Evolutionary conservation across 2,329 filamentous ascomycete genomes (phyloP), one percentile per base, ranked within the genome.

Genomic region (Rutstroemia sp.): DNA sequence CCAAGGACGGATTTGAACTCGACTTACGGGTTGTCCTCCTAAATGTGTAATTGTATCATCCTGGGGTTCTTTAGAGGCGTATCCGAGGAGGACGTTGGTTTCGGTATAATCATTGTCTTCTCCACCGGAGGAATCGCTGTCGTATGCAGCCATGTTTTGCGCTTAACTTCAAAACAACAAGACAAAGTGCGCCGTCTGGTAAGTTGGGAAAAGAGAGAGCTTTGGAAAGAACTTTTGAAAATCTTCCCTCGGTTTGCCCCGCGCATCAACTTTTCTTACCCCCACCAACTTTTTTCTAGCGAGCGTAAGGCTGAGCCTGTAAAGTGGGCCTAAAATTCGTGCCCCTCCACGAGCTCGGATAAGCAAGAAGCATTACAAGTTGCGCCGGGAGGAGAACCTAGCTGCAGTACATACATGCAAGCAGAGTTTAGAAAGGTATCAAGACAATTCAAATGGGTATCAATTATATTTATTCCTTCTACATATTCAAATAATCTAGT

Each of bases 51-150:
- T 86, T 12, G 82, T 80, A 71, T 99, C 92, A 61, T 90, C 55
- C 85, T 87, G 14, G 42, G 68, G 52, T 55, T 95, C 89, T 69
- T 85, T 84, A 1, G 88, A 88, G 3, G 90, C 88, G 71, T 95
- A 99, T 4, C 94, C 94, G 12, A 99, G 80, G 1, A 96, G 81
- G 2, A 96, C 91, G 63, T 88, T 90, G 6, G 94, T 97, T 71
- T 90, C 86, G 18, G 85, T 87, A 60, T 83, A 90, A 48, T 83
- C 79, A 5, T 82, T 80, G 14, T 83, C 79, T 56, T 83, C 85
- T 45, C 82, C 88, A 39, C 77, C 75, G 0, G 89, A 92, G 1
- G 86, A 90, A 66, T 96, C 92, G 69, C 89, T 95, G 65, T 96
- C 90, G 74, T 95, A 95, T 16, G 83, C 78, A 57, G 86, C 78